A percentile compares a stretch with the other conserved stretches of the same genome.
phyloP scores from a whole-genome alignment of 2,329 filamentous ascomycete genomes.

The Aspergillus candidus region DNA sequence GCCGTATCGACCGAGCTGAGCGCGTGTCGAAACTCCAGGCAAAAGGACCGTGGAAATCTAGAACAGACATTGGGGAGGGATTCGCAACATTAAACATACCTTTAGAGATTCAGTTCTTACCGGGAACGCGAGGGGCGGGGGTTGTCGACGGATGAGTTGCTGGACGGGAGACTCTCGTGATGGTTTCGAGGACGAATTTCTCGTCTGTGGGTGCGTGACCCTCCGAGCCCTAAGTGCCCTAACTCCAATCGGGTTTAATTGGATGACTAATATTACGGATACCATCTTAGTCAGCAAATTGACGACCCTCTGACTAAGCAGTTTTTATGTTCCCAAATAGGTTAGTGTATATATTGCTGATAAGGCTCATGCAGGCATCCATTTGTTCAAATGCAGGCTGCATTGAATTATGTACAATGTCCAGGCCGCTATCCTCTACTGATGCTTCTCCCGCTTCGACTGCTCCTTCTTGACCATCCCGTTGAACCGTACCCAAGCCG shows the following conservation, averaged over 20 bases:
- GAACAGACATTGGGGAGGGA: slow-evolving; percentile 16
- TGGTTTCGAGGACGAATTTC: slow-evolving; percentile 25
- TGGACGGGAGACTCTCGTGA: slow-evolving; percentile 34
- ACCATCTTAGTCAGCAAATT: no score
- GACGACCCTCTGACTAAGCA: slow-evolving; percentile 9
- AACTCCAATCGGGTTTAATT: slow-evolving; percentile 20
- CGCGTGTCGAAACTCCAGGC: no score
- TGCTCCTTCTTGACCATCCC: slow-evolving; percentile 37
- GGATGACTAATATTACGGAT: neutral
- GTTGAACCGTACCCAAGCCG: slow-evolving; percentile 44
- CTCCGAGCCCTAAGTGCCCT: slow-evolving; percentile 30
- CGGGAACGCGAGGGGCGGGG: slow-evolving; percentile 38
- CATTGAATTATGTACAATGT: neutral
- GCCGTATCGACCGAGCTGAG: no score
- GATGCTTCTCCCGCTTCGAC: slow-evolving; percentile 26
- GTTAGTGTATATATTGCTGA: neutral
- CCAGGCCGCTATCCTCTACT: slow-evolving; percentile 8
- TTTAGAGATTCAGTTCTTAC: slow-evolving; percentile 42
- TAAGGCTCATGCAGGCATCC: no score
- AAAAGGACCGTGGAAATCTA: slow-evolving; percentile 17
- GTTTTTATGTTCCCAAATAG: slow-evolving; percentile 1
- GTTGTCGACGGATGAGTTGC: slow-evolving; percentile 34
- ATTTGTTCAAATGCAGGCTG: no score
- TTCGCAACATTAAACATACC: slow-evolving; percentile 31
- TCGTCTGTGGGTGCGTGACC: no score